phyloP scores from a whole-genome alignment of 495 filamentous ascomycete genomes.

The Chaetomium tenue region DNA sequence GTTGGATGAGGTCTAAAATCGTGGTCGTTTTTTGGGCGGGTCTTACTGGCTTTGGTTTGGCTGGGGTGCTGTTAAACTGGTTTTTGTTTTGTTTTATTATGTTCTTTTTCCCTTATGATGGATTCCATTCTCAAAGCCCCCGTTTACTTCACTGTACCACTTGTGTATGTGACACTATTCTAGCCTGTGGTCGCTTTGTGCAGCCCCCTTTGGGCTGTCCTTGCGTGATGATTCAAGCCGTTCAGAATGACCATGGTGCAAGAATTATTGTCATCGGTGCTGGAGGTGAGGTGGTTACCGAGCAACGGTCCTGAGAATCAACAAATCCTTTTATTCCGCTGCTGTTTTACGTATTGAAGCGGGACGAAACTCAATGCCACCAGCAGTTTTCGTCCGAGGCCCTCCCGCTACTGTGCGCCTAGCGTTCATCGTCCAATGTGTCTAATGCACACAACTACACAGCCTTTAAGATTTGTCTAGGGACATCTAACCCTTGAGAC shows the following conservation, averaged over 20 bases:
- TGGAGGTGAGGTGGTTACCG: too few relatives aligned
- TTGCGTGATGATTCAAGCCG: neutral
- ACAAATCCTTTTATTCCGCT: neutral
- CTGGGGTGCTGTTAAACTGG: slow-evolving; percentile 36
- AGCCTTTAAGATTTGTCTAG: too few relatives aligned
- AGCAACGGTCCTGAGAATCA: neutral
- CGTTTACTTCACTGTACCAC: slow-evolving; percentile 16
- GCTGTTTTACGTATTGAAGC: neutral
- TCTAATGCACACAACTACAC: too few relatives aligned
- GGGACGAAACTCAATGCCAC: neutral
- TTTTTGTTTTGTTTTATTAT: slow-evolving; percentile 25
- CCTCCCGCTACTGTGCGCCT: too few relatives aligned
- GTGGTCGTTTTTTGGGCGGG: slow-evolving; percentile 24
- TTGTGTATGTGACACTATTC: slow-evolving; percentile 17
- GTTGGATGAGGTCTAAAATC: slow-evolving; percentile 35
- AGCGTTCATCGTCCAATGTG: too few relatives aligned
- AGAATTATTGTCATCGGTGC: too few relatives aligned
- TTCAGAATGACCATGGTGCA: too few relatives aligned
- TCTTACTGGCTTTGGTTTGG: slow-evolving; percentile 25
- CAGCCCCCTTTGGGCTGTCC: neutral
- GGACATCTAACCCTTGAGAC: too few relatives aligned
- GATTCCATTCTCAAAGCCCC: slow-evolving; percentile 10
- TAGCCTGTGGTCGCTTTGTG: neutral
- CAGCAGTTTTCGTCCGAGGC: too few relatives aligned
- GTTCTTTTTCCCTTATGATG: slow-evolving; percentile 12